Evolutionary conservation across 306 rosid genomes (phyloP).

Genomic region (Quercus rubra): DNA sequence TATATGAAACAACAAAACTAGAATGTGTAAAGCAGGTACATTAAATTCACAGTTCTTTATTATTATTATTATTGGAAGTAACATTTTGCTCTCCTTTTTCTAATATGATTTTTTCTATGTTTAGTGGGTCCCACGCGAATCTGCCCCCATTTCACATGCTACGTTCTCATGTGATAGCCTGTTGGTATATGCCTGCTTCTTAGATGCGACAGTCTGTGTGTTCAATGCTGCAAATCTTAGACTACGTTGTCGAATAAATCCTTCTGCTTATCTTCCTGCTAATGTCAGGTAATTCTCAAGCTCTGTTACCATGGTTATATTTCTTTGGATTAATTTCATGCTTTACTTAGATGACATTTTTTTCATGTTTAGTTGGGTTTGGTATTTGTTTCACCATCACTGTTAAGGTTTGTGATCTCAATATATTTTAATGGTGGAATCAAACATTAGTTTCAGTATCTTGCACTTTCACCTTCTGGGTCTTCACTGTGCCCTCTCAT

Average conservation of each 20-base stretch:
- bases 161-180: slow-evolving; percentile 98
- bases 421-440: not conserved
- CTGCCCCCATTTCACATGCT: slow-evolving; percentile 95
- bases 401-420: not conserved
- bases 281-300: slow-evolving; percentile 59
- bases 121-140: slow-evolving; percentile 76
- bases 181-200: slow-evolving; percentile 83
- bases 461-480: not conserved
- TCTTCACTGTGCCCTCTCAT: not conserved
- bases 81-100: slow-evolving; percentile 8
- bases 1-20: slow-evolving; percentile 79
- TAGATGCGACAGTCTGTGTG: slow-evolving; percentile 77
- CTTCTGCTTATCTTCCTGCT: slow-evolving; percentile 76
- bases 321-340: not conserved
- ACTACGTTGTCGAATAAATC: slow-evolving; percentile 83
- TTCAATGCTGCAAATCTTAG: slow-evolving; percentile 75
- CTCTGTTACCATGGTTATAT: not conserved
- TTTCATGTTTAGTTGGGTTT: not conserved
- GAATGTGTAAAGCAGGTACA: slow-evolving; percentile 76
- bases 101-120: slow-evolving; percentile 23
- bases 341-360: not conserved
- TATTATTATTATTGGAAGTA: not conserved
- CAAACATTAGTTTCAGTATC: not conserved
- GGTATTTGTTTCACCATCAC: not conserved
- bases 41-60: slow-evolving; percentile 1